Percentiles rank a stretch among this genome's conserved stretches.
phyloP scores from a whole-genome alignment of 345 rosid genomes.

The Eucalyptus sp. region DNA sequence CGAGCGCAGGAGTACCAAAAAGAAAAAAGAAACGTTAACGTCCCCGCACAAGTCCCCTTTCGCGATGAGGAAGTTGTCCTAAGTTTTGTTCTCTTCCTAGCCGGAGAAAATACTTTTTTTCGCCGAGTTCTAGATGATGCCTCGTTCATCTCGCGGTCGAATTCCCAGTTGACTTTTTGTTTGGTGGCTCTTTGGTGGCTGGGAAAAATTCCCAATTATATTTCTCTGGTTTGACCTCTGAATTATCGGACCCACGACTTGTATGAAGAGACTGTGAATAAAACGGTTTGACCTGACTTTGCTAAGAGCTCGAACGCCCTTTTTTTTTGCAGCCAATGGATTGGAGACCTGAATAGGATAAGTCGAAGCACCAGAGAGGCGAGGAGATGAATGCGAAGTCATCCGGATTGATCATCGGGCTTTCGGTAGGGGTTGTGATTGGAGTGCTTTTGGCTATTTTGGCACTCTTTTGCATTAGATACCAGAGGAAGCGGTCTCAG shows the following conservation, averaged over 20 bases:
- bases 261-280: background rate
- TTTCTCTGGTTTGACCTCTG: background rate
- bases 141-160: background rate
- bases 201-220: background rate
- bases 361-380: background rate
- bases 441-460: constrained; percentile 73
- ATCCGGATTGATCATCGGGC: constrained; percentile 79
- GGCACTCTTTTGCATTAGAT: constrained; percentile 44
- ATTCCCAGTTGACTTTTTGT: background rate
- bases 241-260: background rate
- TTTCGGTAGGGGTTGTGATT: constrained; percentile 84
- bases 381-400: constrained; percentile 71
- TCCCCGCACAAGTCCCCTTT: background rate
- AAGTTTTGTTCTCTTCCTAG: background rate
- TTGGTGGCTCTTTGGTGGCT: background rate
- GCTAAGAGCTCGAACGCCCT: background rate
- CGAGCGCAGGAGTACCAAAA: background rate
- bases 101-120: background rate
- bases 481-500: constrained; percentile 75
- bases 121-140: background rate
- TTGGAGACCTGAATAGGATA: constrained; percentile 12
- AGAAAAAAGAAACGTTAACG: background rate
- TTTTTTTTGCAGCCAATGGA: constrained; percentile 32
- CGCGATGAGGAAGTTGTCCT: background rate
- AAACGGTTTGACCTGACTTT: background rate